These are phyloP conservation scores for Daldinia decipiens DNA, from an alignment of 495 filamentous ascomycete genomes.

Conservation along the genomic window DNA sequence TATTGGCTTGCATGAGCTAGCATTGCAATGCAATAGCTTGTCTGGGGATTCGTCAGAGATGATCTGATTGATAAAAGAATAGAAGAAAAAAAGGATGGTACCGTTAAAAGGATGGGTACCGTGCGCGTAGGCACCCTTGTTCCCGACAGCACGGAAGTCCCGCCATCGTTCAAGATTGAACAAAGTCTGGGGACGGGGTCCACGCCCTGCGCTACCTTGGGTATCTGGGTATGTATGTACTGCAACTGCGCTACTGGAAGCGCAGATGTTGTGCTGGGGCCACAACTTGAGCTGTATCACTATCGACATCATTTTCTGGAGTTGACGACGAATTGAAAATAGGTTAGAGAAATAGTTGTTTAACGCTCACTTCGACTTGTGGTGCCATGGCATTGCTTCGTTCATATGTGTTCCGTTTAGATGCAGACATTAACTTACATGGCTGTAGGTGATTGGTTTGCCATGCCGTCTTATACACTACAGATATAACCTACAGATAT, in stretches of 20 bases:
- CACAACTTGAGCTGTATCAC: slow-evolving; percentile 24
- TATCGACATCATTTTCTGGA: slow-evolving; percentile 13
- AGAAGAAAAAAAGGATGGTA: not conserved
- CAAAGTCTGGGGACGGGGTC: slow-evolving; percentile 36
- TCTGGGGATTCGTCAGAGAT: slow-evolving; percentile 17
- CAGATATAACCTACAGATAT: not conserved
- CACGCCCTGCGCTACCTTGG: slow-evolving; percentile 29
- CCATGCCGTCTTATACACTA: slow-evolving; percentile 13
- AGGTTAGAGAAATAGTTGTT: slow-evolving; percentile 11
- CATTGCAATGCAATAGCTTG: slow-evolving; percentile 15
- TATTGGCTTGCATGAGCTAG: slow-evolving; percentile 27
- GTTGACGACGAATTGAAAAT: slow-evolving; percentile 32
- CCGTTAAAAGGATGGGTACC: slow-evolving; percentile 9
- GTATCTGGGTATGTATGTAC: slow-evolving; percentile 1
- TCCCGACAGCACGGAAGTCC: slow-evolving; percentile 41
- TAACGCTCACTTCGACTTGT: slow-evolving; percentile 21
- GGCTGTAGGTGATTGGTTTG: slow-evolving; percentile 36
- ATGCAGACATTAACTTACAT: slow-evolving; percentile 40
- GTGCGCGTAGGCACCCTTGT: slow-evolving; percentile 35
- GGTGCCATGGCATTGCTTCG: slow-evolving; percentile 34
- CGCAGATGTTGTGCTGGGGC: slow-evolving; percentile 32
- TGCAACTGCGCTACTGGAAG: slow-evolving; percentile 36
- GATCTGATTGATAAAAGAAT: slow-evolving; percentile 23
- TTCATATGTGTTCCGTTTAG: slow-evolving; percentile 26
- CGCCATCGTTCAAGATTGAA: slow-evolving; percentile 39